A percentile compares a stretch with the other conserved stretches of the same genome.
These are phyloP conservation scores for Fusarium sp. DNA, from an alignment of 2,329 filamentous ascomycete genomes.

Conservation along the genomic window DNA sequence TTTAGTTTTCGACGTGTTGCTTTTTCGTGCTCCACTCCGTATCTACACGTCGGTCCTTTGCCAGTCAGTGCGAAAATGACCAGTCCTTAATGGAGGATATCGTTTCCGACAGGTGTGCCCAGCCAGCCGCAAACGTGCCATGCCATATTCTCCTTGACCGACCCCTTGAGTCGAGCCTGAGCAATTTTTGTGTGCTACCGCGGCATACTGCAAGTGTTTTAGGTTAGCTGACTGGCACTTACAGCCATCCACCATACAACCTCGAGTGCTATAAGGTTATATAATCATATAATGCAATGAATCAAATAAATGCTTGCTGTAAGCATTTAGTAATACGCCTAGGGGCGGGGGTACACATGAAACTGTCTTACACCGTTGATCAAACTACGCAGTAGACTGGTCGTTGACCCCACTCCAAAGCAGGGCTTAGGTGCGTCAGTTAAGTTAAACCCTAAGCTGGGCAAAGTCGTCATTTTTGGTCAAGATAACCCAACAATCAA, in stretches of 20 bases:
- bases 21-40: conserved; percentile 9
- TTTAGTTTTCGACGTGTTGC: conserved; percentile 2
- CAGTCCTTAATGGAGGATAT: not conserved
- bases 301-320: not conserved
- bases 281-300: not conserved
- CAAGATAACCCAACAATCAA: not conserved
- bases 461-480: not conserved
- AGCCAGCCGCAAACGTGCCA: conserved; percentile 5
- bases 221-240: conserved; percentile 16
- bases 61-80: not conserved
- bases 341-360: not conserved
- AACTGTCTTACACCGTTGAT: not conserved
- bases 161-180: not conserved
- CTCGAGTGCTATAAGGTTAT: not conserved
- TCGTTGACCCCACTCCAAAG: not conserved
- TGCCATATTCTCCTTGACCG: not conserved
- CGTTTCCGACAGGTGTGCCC: not conserved
- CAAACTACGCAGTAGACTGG: not conserved
- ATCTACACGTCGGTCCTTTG: not conserved
- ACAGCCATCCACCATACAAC: not conserved
- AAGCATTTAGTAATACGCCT: not conserved
- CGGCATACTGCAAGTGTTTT: conserved; percentile 30
- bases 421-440: not conserved
- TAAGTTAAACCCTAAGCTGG: not conserved
- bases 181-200: conserved; percentile 5